Conservation (phyloP, 2,329 filamentous ascomycete genomes). For the Rhynchosporium secalis region DNA sequence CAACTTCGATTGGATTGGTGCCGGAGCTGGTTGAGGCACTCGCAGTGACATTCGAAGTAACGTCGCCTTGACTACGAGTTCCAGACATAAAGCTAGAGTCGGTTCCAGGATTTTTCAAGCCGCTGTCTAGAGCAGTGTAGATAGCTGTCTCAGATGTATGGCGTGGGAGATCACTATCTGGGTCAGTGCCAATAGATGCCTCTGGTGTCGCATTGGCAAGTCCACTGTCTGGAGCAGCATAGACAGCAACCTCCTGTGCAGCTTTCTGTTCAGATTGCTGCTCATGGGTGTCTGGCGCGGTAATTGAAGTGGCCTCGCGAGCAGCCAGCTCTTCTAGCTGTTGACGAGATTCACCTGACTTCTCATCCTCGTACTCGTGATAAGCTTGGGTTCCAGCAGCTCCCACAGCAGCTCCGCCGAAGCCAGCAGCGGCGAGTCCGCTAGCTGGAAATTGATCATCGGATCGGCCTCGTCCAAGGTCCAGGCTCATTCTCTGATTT, state of each 20-base stretch:
- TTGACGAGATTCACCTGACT: slow-evolving; percentile 21
- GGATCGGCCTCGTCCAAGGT: slow-evolving; percentile 7
- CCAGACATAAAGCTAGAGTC: slow-evolving; percentile 29
- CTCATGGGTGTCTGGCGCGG: slow-evolving; percentile 31
- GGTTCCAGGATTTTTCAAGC: not conserved
- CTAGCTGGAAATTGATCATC: slow-evolving; percentile 17
- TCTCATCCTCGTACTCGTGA: slow-evolving; percentile 25
- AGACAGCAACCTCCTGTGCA: slow-evolving; percentile 24
- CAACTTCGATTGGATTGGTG: slow-evolving; percentile 17
- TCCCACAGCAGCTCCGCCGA: slow-evolving; percentile 30
- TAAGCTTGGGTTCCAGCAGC: slow-evolving; percentile 29
- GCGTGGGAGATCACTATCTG: too few species aligned
- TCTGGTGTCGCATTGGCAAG: too few species aligned
- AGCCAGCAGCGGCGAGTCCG: slow-evolving; percentile 26
- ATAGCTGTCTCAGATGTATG: slow-evolving; percentile 21
- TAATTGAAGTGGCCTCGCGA: slow-evolving; percentile 31
- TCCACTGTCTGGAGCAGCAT: slow-evolving; percentile 26
- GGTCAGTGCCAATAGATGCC: too few species aligned
- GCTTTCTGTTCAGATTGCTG: slow-evolving; percentile 26
- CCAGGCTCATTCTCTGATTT: slow-evolving; percentile 34
- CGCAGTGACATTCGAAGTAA: slow-evolving; percentile 12
- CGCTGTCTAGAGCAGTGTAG: slow-evolving; percentile 27
- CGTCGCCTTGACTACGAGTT: slow-evolving; percentile 29
- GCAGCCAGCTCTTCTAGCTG: slow-evolving; percentile 30
- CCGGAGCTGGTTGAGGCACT: not conserved